phyloP scores from a whole-genome alignment of 192 early-diverging fungal species.

The Entomortierella parvispora region DNA sequence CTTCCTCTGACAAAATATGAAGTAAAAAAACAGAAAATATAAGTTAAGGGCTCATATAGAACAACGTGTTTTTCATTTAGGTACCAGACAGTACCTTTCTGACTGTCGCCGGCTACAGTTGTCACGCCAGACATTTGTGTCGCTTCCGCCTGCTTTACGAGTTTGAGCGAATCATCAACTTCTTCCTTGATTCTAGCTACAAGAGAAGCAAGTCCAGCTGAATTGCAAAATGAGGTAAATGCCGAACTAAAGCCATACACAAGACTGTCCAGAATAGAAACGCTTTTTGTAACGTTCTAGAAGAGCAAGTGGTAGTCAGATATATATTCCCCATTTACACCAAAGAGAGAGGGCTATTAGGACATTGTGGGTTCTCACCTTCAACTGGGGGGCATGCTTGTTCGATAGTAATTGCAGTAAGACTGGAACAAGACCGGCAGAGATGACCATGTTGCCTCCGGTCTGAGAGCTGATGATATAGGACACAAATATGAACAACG shows the following conservation, averaged over 20 bases:
- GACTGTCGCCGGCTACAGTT: neutral
- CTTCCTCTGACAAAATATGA: neutral
- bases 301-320: neutral
- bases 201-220: constrained; percentile 81
- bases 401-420: constrained; percentile 79
- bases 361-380: constrained; percentile 45
- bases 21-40: neutral
- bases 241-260: constrained; percentile 81
- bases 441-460: constrained; percentile 90
- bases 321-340: neutral
- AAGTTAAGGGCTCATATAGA: neutral
- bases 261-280: constrained; percentile 84
- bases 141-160: constrained; percentile 30
- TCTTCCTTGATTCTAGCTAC: constrained; percentile 84
- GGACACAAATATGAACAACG: constrained; percentile 80
- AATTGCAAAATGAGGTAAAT: constrained; percentile 83
- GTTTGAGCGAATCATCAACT: constrained; percentile 59
- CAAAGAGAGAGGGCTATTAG: neutral
- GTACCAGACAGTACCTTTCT: too few relatives aligned
- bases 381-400: constrained; percentile 65
- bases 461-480: constrained; percentile 82
- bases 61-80: too few relatives aligned
- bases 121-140: constrained; percentile 58
- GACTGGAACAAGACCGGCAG: constrained; percentile 89
- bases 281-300: constrained; percentile 74